Conservation (phyloP, 1,139 yeast genomes). For the Candida albicans region DNA sequence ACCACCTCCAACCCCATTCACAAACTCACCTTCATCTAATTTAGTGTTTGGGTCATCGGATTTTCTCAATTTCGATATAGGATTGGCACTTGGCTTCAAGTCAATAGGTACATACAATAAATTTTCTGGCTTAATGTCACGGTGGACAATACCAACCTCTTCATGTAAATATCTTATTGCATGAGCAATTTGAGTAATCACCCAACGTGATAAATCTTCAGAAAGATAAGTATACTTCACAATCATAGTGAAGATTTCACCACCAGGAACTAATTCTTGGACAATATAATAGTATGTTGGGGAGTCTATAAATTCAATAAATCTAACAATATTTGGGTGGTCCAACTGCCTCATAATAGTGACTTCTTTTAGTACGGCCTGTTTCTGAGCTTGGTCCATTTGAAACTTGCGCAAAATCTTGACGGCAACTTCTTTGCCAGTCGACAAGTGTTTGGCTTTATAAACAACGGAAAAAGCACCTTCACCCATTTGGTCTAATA, state of each 20-base stretch:
- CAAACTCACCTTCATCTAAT: slow-evolving; percentile 53
- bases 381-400: slow-evolving; percentile 55
- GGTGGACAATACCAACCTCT: slow-evolving; percentile 56
- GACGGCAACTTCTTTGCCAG: slow-evolving; percentile 65
- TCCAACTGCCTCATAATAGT: slow-evolving; percentile 56
- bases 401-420: slow-evolving; percentile 56
- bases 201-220: slow-evolving; percentile 55
- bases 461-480: slow-evolving; percentile 92
- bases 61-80: slow-evolving; percentile 38
- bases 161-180: slow-evolving; percentile 54
- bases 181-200: slow-evolving; percentile 50
- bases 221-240: slow-evolving; percentile 55
- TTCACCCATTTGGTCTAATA: slow-evolving; percentile 75
- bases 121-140: slow-evolving; percentile 60
- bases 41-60: slow-evolving; percentile 50
- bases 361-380: slow-evolving; percentile 57
- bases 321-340: slow-evolving; percentile 50
- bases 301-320: slow-evolving; percentile 51
- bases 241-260: slow-evolving; percentile 58
- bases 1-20: slow-evolving; percentile 51
- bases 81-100: slow-evolving; percentile 39
- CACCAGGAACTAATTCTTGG: slow-evolving; percentile 54
- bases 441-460: slow-evolving; percentile 55
- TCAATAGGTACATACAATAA: slow-evolving; percentile 63
- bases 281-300: slow-evolving; percentile 52